Conservation (phyloP, 495 filamentous ascomycete genomes). For the Penicillium canescens region DNA sequence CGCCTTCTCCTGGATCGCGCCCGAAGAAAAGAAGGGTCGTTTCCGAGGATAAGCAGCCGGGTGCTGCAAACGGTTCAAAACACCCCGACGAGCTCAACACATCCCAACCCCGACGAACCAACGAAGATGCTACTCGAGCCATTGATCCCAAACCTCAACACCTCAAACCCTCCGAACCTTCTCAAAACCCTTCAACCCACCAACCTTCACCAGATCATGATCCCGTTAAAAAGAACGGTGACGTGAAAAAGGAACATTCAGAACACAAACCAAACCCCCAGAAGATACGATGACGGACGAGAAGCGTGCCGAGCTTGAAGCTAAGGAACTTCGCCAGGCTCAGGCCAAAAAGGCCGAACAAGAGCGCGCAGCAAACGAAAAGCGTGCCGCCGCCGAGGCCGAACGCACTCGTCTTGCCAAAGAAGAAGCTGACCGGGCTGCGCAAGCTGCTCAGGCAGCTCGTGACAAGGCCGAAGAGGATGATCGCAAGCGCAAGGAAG, state of each 20-base stretch:
- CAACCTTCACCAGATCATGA: slow-evolving; percentile 17
- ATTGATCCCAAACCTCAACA: slow-evolving; percentile 6
- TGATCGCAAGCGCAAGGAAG: slow-evolving; percentile 52
- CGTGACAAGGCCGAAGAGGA: slow-evolving; percentile 53
- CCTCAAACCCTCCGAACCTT: slow-evolving; percentile 12
- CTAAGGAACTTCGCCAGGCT: slow-evolving; percentile 40
- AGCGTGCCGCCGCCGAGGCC: slow-evolving; percentile 45
- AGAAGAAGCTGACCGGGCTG: slow-evolving; percentile 45
- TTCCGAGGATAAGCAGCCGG: slow-evolving; percentile 41
- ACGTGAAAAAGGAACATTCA: slow-evolving; percentile 25
- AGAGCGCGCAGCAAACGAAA: slow-evolving; percentile 26
- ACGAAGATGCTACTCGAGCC: slow-evolving; percentile 17
- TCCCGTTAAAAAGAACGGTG: slow-evolving; percentile 27
- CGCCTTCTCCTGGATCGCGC: slow-evolving; percentile 31
- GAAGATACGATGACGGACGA: slow-evolving; percentile 32
- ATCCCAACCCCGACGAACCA: slow-evolving; percentile 23
- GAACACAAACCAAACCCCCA: slow-evolving; percentile 28
- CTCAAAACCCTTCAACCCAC: slow-evolving; percentile 18
- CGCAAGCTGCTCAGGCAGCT: slow-evolving; percentile 43
- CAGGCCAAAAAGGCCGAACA: slow-evolving; percentile 20
- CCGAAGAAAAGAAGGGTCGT: slow-evolving; percentile 54
- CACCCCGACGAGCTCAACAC: slow-evolving; percentile 28
- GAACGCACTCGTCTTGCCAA: slow-evolving; percentile 44
- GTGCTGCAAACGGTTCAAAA: slow-evolving; percentile 36
- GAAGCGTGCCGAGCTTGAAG: slow-evolving; percentile 37